A percentile compares a stretch with the other conserved stretches of the same genome.
Conservation (phyloP, 2,329 filamentous ascomycete species). For the Cercospora nicotianae region DNA sequence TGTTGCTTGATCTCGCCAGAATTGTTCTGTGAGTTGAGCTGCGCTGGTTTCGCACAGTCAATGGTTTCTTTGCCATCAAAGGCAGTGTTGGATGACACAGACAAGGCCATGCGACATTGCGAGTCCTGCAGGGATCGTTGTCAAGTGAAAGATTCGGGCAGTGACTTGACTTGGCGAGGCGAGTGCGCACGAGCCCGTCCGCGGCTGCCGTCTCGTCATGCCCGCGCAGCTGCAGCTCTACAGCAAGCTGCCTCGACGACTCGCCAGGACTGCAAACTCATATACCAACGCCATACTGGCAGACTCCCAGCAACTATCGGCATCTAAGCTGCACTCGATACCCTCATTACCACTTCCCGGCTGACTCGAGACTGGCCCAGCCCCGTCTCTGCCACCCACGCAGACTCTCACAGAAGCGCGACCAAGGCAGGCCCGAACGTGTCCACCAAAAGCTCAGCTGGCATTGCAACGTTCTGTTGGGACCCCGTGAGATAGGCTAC, state of each 20-base stretch:
- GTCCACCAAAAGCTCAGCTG: constrained; percentile 3
- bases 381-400: neutral
- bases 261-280: neutral
- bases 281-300: neutral
- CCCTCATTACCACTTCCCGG: neutral
- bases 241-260: neutral
- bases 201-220: neutral
- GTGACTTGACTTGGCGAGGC: neutral
- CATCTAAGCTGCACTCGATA: neutral
- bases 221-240: neutral
- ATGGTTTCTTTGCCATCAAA: neutral
- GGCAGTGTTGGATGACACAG: neutral
- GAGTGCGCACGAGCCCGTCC: neutral
- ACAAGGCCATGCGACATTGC: neutral
- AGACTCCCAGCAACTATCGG: neutral
- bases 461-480: constrained; percentile 8
- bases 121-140: neutral
- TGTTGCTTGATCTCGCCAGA: neutral
- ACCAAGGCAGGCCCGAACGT: constrained; percentile 5
- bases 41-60: neutral
- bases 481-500: constrained; percentile 12
- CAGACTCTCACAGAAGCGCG: neutral
- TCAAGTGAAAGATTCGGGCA: neutral
- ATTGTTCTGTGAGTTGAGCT: neutral
- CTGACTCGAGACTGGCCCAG: constrained; percentile 3